Percentiles rank a stretch among this genome's conserved stretches.
phyloP scores from a whole-genome alignment of 106 monocot genomes.

The Acanthochlamys bracteata region DNA sequence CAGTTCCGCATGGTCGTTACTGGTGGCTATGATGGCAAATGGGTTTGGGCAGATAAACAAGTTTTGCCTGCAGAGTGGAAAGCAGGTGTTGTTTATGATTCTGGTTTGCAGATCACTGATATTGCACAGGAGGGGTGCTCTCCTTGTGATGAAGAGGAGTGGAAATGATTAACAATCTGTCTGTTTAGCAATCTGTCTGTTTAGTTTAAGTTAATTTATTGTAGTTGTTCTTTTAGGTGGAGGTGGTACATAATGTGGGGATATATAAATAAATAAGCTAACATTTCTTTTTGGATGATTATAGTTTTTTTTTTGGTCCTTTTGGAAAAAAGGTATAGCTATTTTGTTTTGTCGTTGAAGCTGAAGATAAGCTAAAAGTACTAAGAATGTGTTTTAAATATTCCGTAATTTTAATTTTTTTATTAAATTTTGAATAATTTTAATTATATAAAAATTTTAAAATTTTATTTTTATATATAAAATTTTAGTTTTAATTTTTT shows the following conservation, averaged over 20 bases:
- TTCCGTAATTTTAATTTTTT: too few relatives aligned
- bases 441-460: too few relatives aligned
- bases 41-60: slow-evolving; percentile 60
- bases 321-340: not conserved
- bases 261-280: not conserved
- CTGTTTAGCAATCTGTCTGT: not conserved
- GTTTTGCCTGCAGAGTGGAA: slow-evolving; percentile 66
- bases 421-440: too few relatives aligned
- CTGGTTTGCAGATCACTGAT: slow-evolving; percentile 64
- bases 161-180: slow-evolving; percentile 21
- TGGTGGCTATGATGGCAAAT: slow-evolving; percentile 79
- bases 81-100: slow-evolving; percentile 54
- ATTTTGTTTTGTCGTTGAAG: not conserved
- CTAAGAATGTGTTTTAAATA: too few relatives aligned
- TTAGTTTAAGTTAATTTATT: too few relatives aligned
- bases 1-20: slow-evolving; percentile 74
- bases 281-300: not conserved
- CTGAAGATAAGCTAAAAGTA: too few relatives aligned
- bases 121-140: slow-evolving; percentile 72
- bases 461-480: too few relatives aligned
- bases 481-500: too few relatives aligned
- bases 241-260: not conserved
- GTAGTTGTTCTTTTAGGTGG: too few relatives aligned
- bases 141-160: slow-evolving; percentile 41
- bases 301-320: not conserved